A percentile compares a stretch with the other conserved stretches of the same genome.
Evolutionary conservation across 2,329 filamentous ascomycete genomes (phyloP).

Genomic region (Penicillium sp.): DNA sequence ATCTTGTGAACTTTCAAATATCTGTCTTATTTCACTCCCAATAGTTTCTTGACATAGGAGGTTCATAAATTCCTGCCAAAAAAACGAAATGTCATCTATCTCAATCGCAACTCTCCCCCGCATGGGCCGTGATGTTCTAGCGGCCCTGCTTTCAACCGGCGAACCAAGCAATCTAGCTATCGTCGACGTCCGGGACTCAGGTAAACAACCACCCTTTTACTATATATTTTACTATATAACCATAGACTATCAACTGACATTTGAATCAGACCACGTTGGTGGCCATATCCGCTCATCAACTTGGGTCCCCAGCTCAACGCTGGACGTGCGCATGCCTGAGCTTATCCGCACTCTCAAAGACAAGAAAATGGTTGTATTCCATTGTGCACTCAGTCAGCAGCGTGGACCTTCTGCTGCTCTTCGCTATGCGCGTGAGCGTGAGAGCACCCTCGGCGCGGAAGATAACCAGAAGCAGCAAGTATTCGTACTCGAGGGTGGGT

Average conservation of each 20-base stretch:
- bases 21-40: not conserved
- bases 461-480: constrained; percentile 64
- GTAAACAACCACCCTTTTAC: constrained; percentile 41
- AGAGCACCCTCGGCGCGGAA: constrained; percentile 50
- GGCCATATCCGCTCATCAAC: constrained; percentile 79
- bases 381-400: constrained; percentile 90
- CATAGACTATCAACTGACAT: not conserved
- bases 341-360: constrained; percentile 74
- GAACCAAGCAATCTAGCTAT: constrained; percentile 61
- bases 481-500: constrained; percentile 78
- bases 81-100: constrained; percentile 49
- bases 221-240: not conserved
- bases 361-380: constrained; percentile 85
- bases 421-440: constrained; percentile 66
- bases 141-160: constrained; percentile 58
- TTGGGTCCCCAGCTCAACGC: constrained; percentile 70
- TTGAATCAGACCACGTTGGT: constrained; percentile 72
- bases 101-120: constrained; percentile 64
- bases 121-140: constrained; percentile 68
- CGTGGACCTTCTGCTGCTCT: constrained; percentile 82
- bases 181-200: constrained; percentile 85
- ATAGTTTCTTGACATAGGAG: too few relatives aligned
- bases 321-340: constrained; percentile 77
- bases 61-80: not conserved
- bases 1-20: not conserved